Percentiles rank a stretch among this genome's conserved stretches.
Evolutionary conservation across 257 asterid species (phyloP).

Genomic region (Solanum ahanhuiri): DNA sequence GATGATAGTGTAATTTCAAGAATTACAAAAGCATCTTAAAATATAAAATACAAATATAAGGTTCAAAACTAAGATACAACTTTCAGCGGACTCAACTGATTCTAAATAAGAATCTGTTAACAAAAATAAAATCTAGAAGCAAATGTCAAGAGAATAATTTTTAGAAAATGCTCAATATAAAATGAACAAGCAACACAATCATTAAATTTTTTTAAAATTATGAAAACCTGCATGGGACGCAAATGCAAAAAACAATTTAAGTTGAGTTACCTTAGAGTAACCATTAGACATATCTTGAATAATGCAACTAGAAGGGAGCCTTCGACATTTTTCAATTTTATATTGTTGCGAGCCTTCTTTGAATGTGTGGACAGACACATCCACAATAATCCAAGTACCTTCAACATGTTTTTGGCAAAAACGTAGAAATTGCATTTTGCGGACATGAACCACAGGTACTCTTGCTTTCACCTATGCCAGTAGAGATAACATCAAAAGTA

Average conservation of each 20-base stretch:
- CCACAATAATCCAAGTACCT: conserved; percentile 71
- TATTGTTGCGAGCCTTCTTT: conserved; percentile 20
- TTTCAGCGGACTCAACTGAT: no score
- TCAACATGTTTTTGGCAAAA: conserved; percentile 66
- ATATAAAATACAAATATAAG: no score
- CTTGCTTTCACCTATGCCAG: conserved; percentile 61
- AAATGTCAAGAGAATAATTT: no score
- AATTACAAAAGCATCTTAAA: no score
- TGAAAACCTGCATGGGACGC: not conserved
- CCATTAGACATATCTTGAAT: conserved; percentile 59
- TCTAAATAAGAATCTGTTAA: no score
- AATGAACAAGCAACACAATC: not conserved
- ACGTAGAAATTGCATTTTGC: conserved; percentile 49
- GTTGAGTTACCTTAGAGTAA: conserved; percentile 46
- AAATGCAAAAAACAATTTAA: not conserved
- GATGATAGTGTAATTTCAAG: no score
- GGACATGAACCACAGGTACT: conserved; percentile 39
- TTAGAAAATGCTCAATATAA: not conserved
- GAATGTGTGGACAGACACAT: conserved; percentile 44
- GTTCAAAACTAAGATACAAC: no score
- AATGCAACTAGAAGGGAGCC: conserved; percentile 83
- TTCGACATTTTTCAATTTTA: conserved; percentile 27
- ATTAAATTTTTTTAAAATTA: not conserved
- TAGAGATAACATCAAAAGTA: conserved; percentile 44
- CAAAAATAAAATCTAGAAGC: no score